A percentile compares a stretch with the other conserved stretches of the same genome.
These are phyloP conservation scores for Suhomyces kunorum DNA, from an alignment of 1,139 yeast genomes.

Conservation along the genomic window DNA sequence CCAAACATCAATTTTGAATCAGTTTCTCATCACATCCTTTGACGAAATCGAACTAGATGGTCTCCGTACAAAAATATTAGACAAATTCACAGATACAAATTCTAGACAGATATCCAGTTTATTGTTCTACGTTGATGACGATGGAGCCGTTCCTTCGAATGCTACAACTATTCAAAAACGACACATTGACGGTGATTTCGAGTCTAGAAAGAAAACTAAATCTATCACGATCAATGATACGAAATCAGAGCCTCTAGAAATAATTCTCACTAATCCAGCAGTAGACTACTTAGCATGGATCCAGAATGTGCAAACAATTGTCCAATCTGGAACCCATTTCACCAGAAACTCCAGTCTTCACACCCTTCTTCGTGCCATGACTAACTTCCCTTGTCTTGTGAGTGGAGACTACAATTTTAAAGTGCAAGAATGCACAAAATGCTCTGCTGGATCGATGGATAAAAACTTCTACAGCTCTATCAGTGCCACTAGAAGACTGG, in stretches of 20 bases:
- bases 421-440: slow-evolving; percentile 39
- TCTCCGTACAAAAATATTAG: slow-evolving; percentile 14
- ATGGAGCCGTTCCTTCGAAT: not conserved
- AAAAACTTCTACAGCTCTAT: slow-evolving; percentile 28
- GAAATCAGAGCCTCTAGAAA: not conserved
- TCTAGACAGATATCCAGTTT: slow-evolving; percentile 10
- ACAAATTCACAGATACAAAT: slow-evolving; percentile 10
- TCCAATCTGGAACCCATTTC: not conserved
- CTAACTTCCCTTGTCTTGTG: slow-evolving; percentile 45
- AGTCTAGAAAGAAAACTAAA: slow-evolving; percentile 1
- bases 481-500: slow-evolving; percentile 24
- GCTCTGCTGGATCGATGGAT: slow-evolving; percentile 34
- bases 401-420: slow-evolving; percentile 33
- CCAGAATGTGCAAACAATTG: slow-evolving; percentile 16
- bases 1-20: slow-evolving; percentile 20
- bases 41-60: slow-evolving; percentile 22
- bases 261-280: slow-evolving; percentile 5
- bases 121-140: slow-evolving; percentile 12
- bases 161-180: not conserved
- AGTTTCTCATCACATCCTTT: slow-evolving; percentile 21
- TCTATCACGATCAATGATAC: not conserved
- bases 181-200: not conserved
- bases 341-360: slow-evolving; percentile 19
- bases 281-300: slow-evolving; percentile 29
- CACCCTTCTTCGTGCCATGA: slow-evolving; percentile 41